Evolutionary conservation across 257 asterid genomes (phyloP).

Genomic region (Mitragyna speciosa): DNA sequence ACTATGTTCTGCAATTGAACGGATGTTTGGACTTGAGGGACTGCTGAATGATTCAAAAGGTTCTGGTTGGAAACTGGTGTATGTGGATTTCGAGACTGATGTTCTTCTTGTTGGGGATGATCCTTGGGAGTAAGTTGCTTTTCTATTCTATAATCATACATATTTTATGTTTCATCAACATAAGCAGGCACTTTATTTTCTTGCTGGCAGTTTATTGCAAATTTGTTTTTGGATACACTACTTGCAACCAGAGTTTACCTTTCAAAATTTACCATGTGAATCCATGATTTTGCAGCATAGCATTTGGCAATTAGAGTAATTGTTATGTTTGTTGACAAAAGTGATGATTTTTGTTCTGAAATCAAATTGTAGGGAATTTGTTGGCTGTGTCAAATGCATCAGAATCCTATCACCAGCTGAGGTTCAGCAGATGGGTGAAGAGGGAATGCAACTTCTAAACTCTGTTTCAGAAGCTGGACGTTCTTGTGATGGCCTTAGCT

Average conservation of each 20-base stretch:
- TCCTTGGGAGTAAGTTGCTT: conserved; percentile 88
- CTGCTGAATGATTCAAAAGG: conserved; percentile 66
- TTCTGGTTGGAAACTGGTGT: conserved; percentile 93
- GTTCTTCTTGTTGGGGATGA: conserved; percentile 91
- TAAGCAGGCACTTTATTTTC: neutral
- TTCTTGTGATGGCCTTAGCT: conserved; percentile 33
- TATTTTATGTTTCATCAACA: neutral
- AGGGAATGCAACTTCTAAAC: conserved; percentile 93
- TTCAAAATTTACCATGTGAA: neutral
- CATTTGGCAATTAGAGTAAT: neutral
- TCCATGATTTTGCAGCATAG: neutral
- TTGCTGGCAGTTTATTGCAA: neutral
- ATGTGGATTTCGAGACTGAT: conserved; percentile 83
- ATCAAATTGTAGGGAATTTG: conserved; percentile 64
- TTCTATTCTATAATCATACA: neutral
- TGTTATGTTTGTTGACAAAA: neutral
- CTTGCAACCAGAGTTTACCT: neutral
- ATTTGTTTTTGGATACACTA: neutral
- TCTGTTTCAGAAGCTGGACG: conserved; percentile 45
- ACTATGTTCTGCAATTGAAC: conserved; percentile 72
- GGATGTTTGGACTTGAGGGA: conserved; percentile 88
- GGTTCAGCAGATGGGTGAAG: conserved; percentile 99
- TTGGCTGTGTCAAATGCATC: conserved; percentile 89
- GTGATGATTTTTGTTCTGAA: neutral
- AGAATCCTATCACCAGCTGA: conserved; percentile 86